Percentiles rank a stretch among this genome's conserved stretches.
phyloP scores from a whole-genome alignment of 306 rosid species.

The Lathyrus sativus region DNA sequence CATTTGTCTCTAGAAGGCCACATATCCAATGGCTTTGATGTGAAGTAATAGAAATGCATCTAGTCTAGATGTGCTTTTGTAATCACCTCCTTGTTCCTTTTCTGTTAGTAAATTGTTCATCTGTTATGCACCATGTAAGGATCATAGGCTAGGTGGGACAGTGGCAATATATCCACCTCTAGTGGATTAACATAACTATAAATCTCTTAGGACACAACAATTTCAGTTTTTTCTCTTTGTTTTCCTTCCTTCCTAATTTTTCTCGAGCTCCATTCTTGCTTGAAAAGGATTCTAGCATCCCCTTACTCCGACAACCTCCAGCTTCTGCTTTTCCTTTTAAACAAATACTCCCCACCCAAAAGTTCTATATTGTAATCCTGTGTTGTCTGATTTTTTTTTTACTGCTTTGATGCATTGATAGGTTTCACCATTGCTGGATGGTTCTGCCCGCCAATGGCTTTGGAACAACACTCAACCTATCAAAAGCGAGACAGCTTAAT shows the following conservation, averaged over 20 bases:
- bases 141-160: neutral
- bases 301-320: conserved; percentile 1
- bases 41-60: conserved; percentile 16
- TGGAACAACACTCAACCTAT: conserved; percentile 80
- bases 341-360: neutral
- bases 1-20: conserved; percentile 10
- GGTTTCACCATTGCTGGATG: conserved; percentile 87
- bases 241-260: neutral
- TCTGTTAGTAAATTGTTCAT: neutral
- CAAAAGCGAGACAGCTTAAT: conserved; percentile 35
- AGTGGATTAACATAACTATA: conserved; percentile 2
- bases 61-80: conserved; percentile 2
- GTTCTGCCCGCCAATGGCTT: conserved; percentile 79
- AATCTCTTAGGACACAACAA: neutral
- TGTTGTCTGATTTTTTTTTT: neutral
- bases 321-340: conserved; percentile 23
- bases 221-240: neutral
- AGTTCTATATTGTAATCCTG: conserved; percentile 7
- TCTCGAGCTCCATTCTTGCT: neutral
- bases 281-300: neutral
- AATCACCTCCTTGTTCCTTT: neutral
- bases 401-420: conserved; percentile 41
- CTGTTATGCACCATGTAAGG: neutral
- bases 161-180: too few species aligned
- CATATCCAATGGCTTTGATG: conserved; percentile 25